Evolutionary conservation across 768 basidiomycete species (phyloP), one percentile per base, ranked within the genome.

Genomic region (Gloeopeniophorella convolvens): DNA sequence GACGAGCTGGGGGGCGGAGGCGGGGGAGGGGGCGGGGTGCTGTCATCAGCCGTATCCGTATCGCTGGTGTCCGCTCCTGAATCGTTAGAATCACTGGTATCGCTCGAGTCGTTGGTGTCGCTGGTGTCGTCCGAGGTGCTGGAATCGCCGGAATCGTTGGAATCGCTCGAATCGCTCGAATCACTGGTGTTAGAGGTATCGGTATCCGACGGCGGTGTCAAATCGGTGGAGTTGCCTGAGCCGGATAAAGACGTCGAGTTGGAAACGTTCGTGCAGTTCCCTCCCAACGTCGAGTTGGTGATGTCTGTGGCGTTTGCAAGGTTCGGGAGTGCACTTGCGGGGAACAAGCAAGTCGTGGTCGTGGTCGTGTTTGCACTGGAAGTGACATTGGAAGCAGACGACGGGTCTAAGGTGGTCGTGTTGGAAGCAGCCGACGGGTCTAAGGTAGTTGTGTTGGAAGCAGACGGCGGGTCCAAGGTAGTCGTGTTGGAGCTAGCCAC

Each of bases 231-330:
- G 21, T 4, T 7, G 36, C 13, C 30, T 28, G 33, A 21, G 32
- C 34, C 13, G 15, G 57, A 42, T 6, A 43, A 18, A 18, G 47
- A 15, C 2, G 52, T 53, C 11, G 42, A 48, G 43, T 52, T 49
- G 15, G 45, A 53, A 10, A 30, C 4, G 16, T 48, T 34, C 30
- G 33, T 48, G 35, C n/a, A 30, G 5, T 42, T 47, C 26, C 37
- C 16, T n/a, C n/a, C n/a, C n/a, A n/a, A 15, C 2, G 52, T 53
- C 11, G 42, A 48, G 43, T 52, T 49, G 15, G 45, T 48, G 6
- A 30, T 4, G 16, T 48, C 40, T 27, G 33, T 48, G 35, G 36
- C 28, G 16, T 5, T 30, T 11, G 37, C 31, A 11, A 42, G 33
- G 28, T 30, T 13, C n/a, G 23, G 11, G 13, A 53, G 15, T 7